Base-by-base conservation (phyloP, 2,329 filamentous ascomycete genomes). In the Colletotrichum costaricense region DNA sequence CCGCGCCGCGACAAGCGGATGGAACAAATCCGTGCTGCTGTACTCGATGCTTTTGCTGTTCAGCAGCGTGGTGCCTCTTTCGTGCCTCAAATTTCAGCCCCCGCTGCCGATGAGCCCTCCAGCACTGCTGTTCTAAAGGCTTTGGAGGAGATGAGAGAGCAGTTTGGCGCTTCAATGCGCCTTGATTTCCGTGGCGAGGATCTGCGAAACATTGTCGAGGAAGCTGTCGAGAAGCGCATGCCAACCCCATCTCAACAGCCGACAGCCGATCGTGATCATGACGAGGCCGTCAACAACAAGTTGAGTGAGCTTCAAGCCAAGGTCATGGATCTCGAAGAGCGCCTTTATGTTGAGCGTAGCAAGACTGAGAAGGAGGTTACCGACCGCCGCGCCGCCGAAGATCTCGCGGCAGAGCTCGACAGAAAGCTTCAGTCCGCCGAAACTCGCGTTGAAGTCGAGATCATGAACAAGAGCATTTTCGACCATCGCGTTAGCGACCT, bases 1-100 rank as follows among this genome's bases (percentile, higher is more conserved):
- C 94, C 95, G 22, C 89, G 90, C 70, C 90, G 92, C 74, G 95
- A 97, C 79, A 92, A 92, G 78, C 94, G 91, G 77, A 82, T 95
- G 78, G 95, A 98, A 71, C 95, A 96, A 81, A 94, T 99, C 76
- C 93, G 92, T 67, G 85, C 86, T 28, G 90, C 91, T 56, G 88
- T 96, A 30, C 84, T 92, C 67, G 96, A 98, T 76, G 95, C 93
- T 35, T 84, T 98, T 54, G 87, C 88, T 26, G 80, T 86, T 11
- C 89, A 92, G 68, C 87, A 90, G 63, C 85, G 81, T 62, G 83
- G 79, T 72, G 81, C 80, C 16, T 80, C 79, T 11, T 79, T 81
- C 72, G 38, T 33, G 6, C 72, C 75, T 1, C 60, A 80, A 9
- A 76, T 81, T 12, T 71, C 78, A 26, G 74, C 79, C 7, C 70